Percentiles rank a stretch among this genome's conserved stretches.
Conservation (phyloP, 1,284 basidiomycete genomes). For the Fistulina hepatica region DNA sequence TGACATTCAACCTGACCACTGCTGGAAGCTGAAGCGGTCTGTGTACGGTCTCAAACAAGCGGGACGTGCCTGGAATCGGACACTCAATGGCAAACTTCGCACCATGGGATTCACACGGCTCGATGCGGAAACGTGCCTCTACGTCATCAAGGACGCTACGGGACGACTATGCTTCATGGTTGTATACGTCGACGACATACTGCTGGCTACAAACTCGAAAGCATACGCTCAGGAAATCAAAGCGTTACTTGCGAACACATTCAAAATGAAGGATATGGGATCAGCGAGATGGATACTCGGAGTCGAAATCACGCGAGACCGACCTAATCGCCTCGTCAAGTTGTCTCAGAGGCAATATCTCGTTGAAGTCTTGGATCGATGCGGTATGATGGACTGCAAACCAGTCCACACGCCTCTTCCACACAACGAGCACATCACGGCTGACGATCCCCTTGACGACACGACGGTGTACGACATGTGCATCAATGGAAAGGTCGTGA, state of each 20-base stretch:
- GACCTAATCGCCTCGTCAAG: background rate
- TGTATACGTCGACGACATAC: background rate
- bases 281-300: conserved; percentile 7
- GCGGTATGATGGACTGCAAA: conserved; percentile 9
- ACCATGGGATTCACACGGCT: conserved; percentile 15
- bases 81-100: conserved; percentile 11
- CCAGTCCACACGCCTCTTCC: conserved; percentile 6
- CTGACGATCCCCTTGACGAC: too few relatives aligned
- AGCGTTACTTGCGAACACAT: conserved; percentile 4
- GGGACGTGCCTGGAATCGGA: conserved; percentile 16
- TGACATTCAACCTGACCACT: conserved; percentile 8
- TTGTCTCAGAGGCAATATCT: conserved; percentile 8
- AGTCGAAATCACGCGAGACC: conserved; percentile 10
- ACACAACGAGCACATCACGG: background rate
- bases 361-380: conserved; percentile 4
- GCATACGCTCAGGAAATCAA: background rate
- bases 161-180: background rate
- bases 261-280: conserved; percentile 7
- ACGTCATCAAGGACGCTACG: conserved; percentile 12
- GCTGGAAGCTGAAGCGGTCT: conserved; percentile 12
- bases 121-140: conserved; percentile 18
- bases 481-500: too few relatives aligned
- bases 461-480: too few relatives aligned
- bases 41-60: conserved; percentile 20
- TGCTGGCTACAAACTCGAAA: background rate